These are phyloP conservation scores for Cladosporium sp. DNA, from an alignment of 2,329 filamentous ascomycete species.

Conservation along the genomic window DNA sequence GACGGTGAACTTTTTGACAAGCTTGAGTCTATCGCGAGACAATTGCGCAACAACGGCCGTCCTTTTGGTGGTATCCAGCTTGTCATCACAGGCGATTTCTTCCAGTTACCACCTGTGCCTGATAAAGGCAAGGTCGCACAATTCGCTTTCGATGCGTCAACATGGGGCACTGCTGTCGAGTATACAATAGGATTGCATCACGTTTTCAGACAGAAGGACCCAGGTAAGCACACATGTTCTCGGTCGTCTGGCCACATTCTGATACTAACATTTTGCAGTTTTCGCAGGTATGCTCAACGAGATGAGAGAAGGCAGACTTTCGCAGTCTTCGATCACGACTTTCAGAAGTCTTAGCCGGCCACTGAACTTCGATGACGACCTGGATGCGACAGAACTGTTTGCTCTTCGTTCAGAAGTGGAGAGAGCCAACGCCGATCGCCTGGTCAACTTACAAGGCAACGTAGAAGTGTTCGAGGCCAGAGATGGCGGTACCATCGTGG, in stretches of 20 bases:
- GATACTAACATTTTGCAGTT: slow-evolving; percentile 43
- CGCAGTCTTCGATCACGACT: slow-evolving; percentile 66
- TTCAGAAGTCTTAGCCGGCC: slow-evolving; percentile 72
- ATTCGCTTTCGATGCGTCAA: slow-evolving; percentile 88
- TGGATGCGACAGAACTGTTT: slow-evolving; percentile 87
- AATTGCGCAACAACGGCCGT: slow-evolving; percentile 81
- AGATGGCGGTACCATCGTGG: slow-evolving; percentile 66
- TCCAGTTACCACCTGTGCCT: slow-evolving; percentile 91
- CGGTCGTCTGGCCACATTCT: too few species aligned
- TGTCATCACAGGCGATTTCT: slow-evolving; percentile 95
- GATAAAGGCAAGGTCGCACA: slow-evolving; percentile 70
- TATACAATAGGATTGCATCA: slow-evolving; percentile 94
- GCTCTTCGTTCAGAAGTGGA: slow-evolving; percentile 90
- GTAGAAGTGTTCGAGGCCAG: slow-evolving; percentile 64
- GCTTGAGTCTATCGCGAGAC: slow-evolving; percentile 79
- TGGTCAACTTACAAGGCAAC: slow-evolving; percentile 67
- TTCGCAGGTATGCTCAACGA: slow-evolving; percentile 97
- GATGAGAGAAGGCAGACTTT: slow-evolving; percentile 85
- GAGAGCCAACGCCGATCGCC: slow-evolving; percentile 70
- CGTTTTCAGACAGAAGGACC: slow-evolving; percentile 92
- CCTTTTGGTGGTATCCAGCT: slow-evolving; percentile 96
- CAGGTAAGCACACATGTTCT: slow-evolving; percentile 43
- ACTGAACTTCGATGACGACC: slow-evolving; percentile 66
- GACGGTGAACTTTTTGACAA: slow-evolving; percentile 97
- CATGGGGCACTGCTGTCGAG: slow-evolving; percentile 88